phyloP scores from a whole-genome alignment of 2,329 filamentous ascomycete species.

The Ceratocystis cubensis region DNA sequence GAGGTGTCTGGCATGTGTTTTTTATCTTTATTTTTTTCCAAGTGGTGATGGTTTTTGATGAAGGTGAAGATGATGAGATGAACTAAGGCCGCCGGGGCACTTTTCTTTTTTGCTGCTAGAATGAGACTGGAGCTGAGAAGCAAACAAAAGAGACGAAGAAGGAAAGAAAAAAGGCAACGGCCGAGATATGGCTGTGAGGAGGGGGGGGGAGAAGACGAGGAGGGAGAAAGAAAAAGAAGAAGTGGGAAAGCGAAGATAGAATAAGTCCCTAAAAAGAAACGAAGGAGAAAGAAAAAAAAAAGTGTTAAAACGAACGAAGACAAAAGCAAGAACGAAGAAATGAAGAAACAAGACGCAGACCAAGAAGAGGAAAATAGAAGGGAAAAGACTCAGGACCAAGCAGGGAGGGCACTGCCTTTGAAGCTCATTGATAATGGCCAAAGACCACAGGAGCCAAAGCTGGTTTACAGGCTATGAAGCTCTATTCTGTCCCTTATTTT shows the following conservation, averaged over 20 bases:
- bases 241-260: constrained; percentile 2
- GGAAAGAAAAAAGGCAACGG: constrained; percentile 3
- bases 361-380: constrained; percentile 13
- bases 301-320: constrained; percentile 11
- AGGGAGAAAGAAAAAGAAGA: constrained; percentile 1
- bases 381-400: constrained; percentile 10
- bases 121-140: constrained; percentile 12
- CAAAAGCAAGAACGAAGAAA: constrained; percentile 15
- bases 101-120: constrained; percentile 13
- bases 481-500: constrained; percentile 9
- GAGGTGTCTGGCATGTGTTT: neutral
- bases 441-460: neutral
- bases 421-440: neutral
- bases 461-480: constrained; percentile 8
- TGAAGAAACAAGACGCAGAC: constrained; percentile 15
- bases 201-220: neutral
- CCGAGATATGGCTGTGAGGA: neutral
- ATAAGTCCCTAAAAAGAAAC: constrained; percentile 1
- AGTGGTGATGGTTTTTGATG: neutral
- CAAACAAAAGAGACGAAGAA: constrained; percentile 11
- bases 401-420: constrained; percentile 16
- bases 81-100: constrained; percentile 20
- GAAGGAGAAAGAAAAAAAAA: constrained; percentile 7
- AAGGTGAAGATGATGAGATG: constrained; percentile 7
- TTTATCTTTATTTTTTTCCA: neutral